A percentile compares a stretch with the other conserved stretches of the same genome.
Conservation (phyloP, 352 stramenopile genomes). For the Pythium monospermum region DNA sequence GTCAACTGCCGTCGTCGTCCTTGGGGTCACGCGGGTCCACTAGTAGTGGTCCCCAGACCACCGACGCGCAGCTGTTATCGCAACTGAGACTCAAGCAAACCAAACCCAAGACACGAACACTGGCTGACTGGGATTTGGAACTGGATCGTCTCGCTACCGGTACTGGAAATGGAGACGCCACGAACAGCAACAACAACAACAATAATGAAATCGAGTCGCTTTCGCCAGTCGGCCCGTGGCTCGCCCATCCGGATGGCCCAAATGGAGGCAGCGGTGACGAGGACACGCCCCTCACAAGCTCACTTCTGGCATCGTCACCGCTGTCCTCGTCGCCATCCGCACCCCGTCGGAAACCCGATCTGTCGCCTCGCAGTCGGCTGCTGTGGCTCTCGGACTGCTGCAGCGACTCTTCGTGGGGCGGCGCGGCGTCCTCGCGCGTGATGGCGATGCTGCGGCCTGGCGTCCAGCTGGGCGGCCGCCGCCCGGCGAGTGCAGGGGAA, state of each 20-base stretch:
- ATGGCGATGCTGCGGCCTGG: constrained; percentile 15
- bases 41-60: too few species aligned
- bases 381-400: constrained; percentile 54
- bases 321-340: neutral
- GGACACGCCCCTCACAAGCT: constrained; percentile 8
- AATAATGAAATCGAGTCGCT: constrained; percentile 8
- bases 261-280: too few species aligned
- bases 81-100: neutral
- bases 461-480: neutral
- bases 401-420: constrained; percentile 11
- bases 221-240: constrained; percentile 53
- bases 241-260: too few species aligned
- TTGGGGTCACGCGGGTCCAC: too few species aligned
- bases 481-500: constrained; percentile 11
- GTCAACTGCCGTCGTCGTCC: too few species aligned
- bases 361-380: constrained; percentile 57
- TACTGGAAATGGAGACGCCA: constrained; percentile 4
- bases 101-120: constrained; percentile 3
- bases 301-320: constrained; percentile 12
- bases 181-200: neutral
- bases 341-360: neutral
- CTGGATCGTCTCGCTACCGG: constrained; percentile 8
- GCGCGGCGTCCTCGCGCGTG: constrained; percentile 5
- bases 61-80: neutral
- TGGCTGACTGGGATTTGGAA: constrained; percentile 13